These are phyloP conservation scores for Pseudogymnoascus sp. DNA, from an alignment of 2,329 filamentous ascomycete species.

Conservation along the genomic window DNA sequence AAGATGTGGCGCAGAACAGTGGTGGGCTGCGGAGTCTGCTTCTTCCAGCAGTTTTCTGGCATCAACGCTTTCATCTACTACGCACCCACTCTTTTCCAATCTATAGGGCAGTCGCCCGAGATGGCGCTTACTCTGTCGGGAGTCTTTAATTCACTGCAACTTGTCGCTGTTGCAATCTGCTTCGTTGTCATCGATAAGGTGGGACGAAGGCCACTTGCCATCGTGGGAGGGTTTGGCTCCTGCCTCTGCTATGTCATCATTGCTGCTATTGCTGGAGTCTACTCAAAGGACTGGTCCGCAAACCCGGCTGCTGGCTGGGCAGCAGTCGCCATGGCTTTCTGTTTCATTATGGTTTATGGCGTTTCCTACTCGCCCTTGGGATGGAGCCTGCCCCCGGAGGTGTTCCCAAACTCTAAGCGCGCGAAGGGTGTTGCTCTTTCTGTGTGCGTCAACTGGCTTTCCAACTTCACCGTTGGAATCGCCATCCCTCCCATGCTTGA, in stretches of 20 bases:
- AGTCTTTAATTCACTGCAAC: conserved; percentile 40
- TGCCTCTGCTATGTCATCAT: conserved; percentile 40
- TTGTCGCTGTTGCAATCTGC: conserved; percentile 36
- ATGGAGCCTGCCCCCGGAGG: conserved; percentile 40
- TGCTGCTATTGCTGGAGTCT: conserved; percentile 46
- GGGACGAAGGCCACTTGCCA: conserved; percentile 36
- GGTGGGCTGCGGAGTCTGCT: conserved; percentile 30
- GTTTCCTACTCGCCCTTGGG: conserved; percentile 10
- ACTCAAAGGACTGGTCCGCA: conserved; percentile 38
- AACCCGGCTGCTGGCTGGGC: conserved; percentile 45
- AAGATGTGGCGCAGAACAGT: conserved; percentile 42
- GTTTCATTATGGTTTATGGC: conserved; percentile 54
- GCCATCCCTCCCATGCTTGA: conserved; percentile 68
- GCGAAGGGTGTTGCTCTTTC: conserved; percentile 57
- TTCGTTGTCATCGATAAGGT: conserved; percentile 40
- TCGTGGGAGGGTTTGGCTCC: conserved; percentile 37
- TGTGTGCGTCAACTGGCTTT: conserved; percentile 43
- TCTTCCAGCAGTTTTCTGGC: conserved; percentile 42
- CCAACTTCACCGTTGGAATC: conserved; percentile 42
- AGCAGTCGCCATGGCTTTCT: conserved; percentile 43
- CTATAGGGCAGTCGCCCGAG: conserved; percentile 34
- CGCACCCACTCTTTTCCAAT: conserved; percentile 38
- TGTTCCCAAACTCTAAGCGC: conserved; percentile 49
- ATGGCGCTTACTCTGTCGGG: conserved; percentile 44
- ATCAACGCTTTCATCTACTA: conserved; percentile 53